phyloP scores from a whole-genome alignment of 768 basidiomycete genomes.

The Tricholoma hemisulphureum region DNA sequence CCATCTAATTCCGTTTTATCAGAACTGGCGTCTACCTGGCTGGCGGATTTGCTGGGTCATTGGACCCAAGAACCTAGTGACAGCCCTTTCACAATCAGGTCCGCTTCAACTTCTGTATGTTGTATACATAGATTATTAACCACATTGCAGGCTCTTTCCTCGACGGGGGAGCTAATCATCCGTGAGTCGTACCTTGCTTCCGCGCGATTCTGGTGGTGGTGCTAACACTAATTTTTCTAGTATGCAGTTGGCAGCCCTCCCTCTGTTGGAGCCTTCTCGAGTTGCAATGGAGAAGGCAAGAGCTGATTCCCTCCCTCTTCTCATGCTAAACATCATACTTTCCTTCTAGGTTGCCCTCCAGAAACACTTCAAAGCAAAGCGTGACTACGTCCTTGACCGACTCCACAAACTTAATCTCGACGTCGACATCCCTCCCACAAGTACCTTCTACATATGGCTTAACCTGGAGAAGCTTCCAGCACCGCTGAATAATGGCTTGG shows the following conservation, averaged over 20 bases:
- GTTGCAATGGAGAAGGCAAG: conserved; percentile 68
- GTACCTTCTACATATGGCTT: conserved; percentile 96
- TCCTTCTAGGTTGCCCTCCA: conserved; percentile 74
- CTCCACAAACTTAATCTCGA: conserved; percentile 75
- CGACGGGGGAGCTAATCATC: conserved; percentile 93
- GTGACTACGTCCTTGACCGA: conserved; percentile 85
- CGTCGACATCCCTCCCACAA: conserved; percentile 70
- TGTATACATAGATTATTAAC: conserved; percentile 7
- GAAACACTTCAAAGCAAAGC: conserved; percentile 86
- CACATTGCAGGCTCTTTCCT: conserved; percentile 68
- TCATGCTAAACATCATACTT: background rate
- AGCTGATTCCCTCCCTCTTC: background rate
- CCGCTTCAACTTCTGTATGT: conserved; percentile 9
- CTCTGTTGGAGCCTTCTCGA: conserved; percentile 70
- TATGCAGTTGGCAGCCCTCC: conserved; percentile 85
- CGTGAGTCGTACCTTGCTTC: conserved; percentile 46
- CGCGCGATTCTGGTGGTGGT: background rate
- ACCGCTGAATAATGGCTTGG: conserved; percentile 86
- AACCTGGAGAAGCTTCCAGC: conserved; percentile 75
- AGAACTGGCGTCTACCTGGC: conserved; percentile 95
- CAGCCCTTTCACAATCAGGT: conserved; percentile 89
- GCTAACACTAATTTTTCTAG: conserved; percentile 31
- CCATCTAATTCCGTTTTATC: conserved; percentile 7
- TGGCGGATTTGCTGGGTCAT: conserved; percentile 95
- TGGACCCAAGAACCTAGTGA: conserved; percentile 84